Base-by-base conservation (phyloP, 2,329 filamentous ascomycete genomes). In the Epichloe festucae region DNA sequence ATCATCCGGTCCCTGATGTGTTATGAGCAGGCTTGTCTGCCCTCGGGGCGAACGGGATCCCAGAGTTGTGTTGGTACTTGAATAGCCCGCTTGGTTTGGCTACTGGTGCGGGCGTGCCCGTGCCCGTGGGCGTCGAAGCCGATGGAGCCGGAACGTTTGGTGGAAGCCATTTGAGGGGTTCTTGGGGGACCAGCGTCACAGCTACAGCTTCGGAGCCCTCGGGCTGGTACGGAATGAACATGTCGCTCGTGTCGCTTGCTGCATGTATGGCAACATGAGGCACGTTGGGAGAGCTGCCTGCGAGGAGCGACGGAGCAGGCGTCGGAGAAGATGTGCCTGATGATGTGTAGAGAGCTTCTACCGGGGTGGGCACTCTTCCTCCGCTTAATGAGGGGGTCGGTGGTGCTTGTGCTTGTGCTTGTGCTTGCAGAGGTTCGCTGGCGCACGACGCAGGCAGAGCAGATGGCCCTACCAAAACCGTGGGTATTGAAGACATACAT, bases 161-260 rank as follows among this genome's bases (percentile, higher is more conserved):
- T 14, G 74, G 73, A 23, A 78, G 65, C 76, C 76, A 80, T 49
- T 70, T 70, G 49, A 79, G 63, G 4, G 69, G 63, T 54, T 72
- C 70, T 34, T 67, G 61, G 35, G 64, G 65, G 6, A 64, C 58
- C 15, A 72, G 55, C 1, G 70, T 49, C 4, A 64, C 60, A 0
- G 76, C 68, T 0, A 64, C 60, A 0, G 76, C 68, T 0, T 65
- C 54, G 1, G 75, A 73, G 0, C 77, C 78, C n/a, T 77, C 71
- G 0, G 78, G 76, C 53, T 80, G 74, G 55, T 79, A 80, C 0
- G 70, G 70, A 23, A 81, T 67, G 54, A 81, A 81, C 21, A 74
- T 59, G 48, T 75, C 70, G 2, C 55, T 48, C 3, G 51, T 44
- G 42, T 64, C 60, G 23, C 53, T 55, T 39, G 55, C 58, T 15